These are phyloP conservation scores for Xylaria sp. DNA, from an alignment of 2,329 filamentous ascomycete genomes.

Conservation along the genomic window DNA sequence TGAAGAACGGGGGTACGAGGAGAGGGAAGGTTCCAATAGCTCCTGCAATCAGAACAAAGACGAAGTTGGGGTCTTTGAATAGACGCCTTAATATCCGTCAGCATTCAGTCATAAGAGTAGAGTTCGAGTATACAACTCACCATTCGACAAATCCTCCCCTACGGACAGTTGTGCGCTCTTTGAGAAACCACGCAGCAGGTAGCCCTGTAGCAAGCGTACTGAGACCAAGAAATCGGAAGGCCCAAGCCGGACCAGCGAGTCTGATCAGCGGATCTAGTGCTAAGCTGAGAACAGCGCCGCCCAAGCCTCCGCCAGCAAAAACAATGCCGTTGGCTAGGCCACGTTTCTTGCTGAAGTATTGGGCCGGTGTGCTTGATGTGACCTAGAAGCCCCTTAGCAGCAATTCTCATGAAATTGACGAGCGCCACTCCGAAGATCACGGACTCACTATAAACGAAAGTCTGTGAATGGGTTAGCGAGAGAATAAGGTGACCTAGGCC, in stretches of 20 bases:
- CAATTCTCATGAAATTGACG: not conserved
- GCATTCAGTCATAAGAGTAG: not conserved
- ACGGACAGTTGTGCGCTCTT: conserved; percentile 54
- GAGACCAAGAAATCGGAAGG: conserved; percentile 57
- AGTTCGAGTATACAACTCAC: conserved; percentile 41
- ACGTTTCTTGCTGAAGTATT: conserved; percentile 65
- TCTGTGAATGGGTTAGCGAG: conserved; percentile 25
- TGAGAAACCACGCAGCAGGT: conserved; percentile 59
- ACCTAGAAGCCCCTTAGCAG: conserved; percentile 48
- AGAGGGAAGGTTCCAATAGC: conserved; percentile 62
- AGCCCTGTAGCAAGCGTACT: conserved; percentile 58
- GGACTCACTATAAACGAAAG: conserved; percentile 38
- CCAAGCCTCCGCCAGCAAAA: conserved; percentile 65
- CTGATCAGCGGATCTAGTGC: conserved; percentile 60
- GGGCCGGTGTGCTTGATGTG: conserved; percentile 60
- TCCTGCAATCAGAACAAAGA: conserved; percentile 58
- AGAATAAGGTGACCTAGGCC: not conserved
- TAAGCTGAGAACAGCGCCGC: conserved; percentile 64
- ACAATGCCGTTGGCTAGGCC: conserved; percentile 67
- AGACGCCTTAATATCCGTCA: conserved; percentile 50
- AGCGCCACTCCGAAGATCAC: not conserved
- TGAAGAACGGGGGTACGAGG: conserved; percentile 64
- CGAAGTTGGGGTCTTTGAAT: conserved; percentile 59
- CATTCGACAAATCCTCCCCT: conserved; percentile 56
- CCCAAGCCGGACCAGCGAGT: conserved; percentile 54